Base-by-base conservation (phyloP, 2,329 filamentous ascomycete genomes). In the Alternaria arbusti region DNA sequence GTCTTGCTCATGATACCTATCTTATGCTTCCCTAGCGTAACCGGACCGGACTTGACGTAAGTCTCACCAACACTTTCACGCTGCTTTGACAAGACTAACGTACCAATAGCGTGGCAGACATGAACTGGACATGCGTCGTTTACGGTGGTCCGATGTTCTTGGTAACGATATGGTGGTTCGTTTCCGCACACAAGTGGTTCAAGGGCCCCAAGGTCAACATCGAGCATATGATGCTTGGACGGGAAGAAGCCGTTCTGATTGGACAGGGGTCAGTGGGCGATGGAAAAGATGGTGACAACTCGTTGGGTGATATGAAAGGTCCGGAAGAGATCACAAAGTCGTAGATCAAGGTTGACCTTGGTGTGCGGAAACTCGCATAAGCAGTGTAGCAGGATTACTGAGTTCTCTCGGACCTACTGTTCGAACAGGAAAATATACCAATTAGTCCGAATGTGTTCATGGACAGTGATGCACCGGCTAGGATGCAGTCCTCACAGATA, bases 91-190 rank as follows among this genome's bases (percentile, higher is more conserved):
- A 22, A 4, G 12, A 44, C 65, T 76, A 65, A 75, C 56, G n/a
- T 7, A 43, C 22, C n/a, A n/a, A 51, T 59, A 83, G 81, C 4
- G 74, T 76, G 2, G 74, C 82, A 15, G 71, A 80, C 7, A 91
- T 91, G 89, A 91, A 92, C 73, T 92, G 89, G 87, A 91, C 89
- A 2, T 86, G 83, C 67, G 80, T 91, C 23, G 88, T 90, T 9
- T 91, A 89, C 77, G 89, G 88, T 6, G 88, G 81, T 3, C 86
- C 88, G 0, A 91, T 91, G 88, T 62, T 87, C 5, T 74, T 84
- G 4, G 82, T 88, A 5, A 79, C 84, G 3, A 77, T 89, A 13
- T 91, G 89, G 88, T 92, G 88, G 83, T 79, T 87, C 44, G 79
- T 91, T 5, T 85, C 86, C 68, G 89, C 89, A 10, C 83, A 83